Conservation (phyloP, 345 rosid genomes). For the Aquilaria yunnanensis region DNA sequence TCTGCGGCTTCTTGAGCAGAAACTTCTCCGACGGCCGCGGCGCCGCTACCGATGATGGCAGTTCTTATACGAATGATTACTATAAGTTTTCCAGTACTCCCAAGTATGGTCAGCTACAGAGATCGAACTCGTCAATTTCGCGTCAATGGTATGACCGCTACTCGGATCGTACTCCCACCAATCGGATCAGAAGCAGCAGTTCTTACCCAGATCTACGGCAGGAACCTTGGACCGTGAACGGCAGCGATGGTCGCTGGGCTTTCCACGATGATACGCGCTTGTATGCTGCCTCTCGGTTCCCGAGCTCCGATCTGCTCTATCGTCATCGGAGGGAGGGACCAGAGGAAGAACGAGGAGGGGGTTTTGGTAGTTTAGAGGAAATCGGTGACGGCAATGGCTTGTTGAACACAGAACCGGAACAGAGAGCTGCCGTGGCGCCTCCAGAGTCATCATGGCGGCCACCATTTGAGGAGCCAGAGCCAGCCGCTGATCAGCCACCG, state of each 20-base stretch:
- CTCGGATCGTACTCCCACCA: slow-evolving; percentile 33
- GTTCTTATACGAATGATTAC: slow-evolving; percentile 15
- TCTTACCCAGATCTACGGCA: slow-evolving; percentile 82
- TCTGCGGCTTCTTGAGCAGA: slow-evolving; percentile 66
- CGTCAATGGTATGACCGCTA: slow-evolving; percentile 30
- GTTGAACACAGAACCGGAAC: slow-evolving; percentile 3
- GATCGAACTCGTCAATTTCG: slow-evolving; percentile 31
- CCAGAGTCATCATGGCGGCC: background rate
- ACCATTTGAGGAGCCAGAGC: background rate
- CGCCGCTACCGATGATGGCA: background rate
- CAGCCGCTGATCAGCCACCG: background rate
- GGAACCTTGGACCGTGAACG: slow-evolving; percentile 22
- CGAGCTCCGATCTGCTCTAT: slow-evolving; percentile 22
- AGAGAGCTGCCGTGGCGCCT: slow-evolving; percentile 5
- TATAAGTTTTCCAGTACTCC: slow-evolving; percentile 21
- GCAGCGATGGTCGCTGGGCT: slow-evolving; percentile 47
- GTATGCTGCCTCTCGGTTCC: slow-evolving; percentile 21
- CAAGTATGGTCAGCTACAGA: slow-evolving; percentile 10
- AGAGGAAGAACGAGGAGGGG: slow-evolving; percentile 12
- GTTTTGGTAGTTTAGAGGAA: slow-evolving; percentile 4
- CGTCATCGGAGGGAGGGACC: slow-evolving; percentile 14
- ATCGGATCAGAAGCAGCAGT: slow-evolving; percentile 53
- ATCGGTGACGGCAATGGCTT: slow-evolving; percentile 16
- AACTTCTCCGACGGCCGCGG: slow-evolving; percentile 20
- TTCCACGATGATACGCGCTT: slow-evolving; percentile 71